phyloP scores from a whole-genome alignment of 208 protist genomes.

The Leishmania arabica region DNA sequence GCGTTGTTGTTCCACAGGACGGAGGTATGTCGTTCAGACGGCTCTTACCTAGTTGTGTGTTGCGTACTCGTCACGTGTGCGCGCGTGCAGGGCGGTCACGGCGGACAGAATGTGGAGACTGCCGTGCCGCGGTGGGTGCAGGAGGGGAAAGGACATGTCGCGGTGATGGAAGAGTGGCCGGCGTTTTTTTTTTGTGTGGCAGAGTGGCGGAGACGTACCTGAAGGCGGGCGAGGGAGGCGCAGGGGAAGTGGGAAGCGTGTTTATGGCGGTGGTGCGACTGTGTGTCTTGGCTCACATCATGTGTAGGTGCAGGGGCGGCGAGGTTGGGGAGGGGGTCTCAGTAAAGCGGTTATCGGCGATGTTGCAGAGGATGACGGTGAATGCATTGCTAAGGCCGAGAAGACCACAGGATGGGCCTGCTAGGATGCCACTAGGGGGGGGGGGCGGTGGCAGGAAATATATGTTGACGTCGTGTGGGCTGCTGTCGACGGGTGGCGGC shows the following conservation, averaged over 20 bases:
- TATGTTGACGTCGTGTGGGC: not conserved
- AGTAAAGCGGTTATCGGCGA: too few relatives aligned
- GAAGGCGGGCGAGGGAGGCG: not conserved
- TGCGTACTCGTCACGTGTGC: conserved; percentile 29
- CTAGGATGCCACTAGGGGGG: not conserved
- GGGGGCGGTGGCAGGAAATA: not conserved
- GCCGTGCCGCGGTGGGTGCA: not conserved
- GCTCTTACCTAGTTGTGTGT: conserved; percentile 34
- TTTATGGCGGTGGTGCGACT: not conserved
- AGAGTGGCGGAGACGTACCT: not conserved
- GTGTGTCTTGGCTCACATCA: conserved; percentile 20
- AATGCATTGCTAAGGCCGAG: not conserved
- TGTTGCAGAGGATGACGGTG: too few relatives aligned
- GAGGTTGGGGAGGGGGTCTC: not conserved
- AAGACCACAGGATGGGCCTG: not conserved
- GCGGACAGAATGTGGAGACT: not conserved
- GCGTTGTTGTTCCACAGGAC: conserved; percentile 25
- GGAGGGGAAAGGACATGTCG: not conserved
- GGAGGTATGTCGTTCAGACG: conserved; percentile 34
- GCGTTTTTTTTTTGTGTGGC: not conserved
- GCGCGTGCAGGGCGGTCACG: not conserved
- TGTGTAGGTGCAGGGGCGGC: conserved; percentile 6
- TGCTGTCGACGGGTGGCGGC: not conserved
- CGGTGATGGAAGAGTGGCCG: too few relatives aligned
- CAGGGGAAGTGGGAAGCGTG: not conserved